Base-by-base conservation (phyloP, 2,329 filamentous ascomycete genomes). In the Colletotrichum lupini region DNA sequence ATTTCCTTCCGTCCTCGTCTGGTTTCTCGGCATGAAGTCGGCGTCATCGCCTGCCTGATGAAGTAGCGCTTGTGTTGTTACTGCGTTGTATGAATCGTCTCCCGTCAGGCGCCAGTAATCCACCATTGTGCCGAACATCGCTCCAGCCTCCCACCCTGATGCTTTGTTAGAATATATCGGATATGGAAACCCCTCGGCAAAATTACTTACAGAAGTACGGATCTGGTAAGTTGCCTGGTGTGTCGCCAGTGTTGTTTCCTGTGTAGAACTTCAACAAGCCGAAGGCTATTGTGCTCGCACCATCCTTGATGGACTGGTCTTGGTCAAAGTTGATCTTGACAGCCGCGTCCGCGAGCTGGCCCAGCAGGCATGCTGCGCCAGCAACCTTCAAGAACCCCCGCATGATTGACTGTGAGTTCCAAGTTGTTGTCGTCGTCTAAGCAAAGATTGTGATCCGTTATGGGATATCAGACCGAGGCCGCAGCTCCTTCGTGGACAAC, bases 21-120 rank as follows among this genome's bases (percentile, higher is more conserved):
- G 90, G 81, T 92, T 92, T n/a, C 81, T 78, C 3, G 92, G 92
- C 91, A 93, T 92, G 79, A 87, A 93, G 79, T 93, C 89, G 14
- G 80, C 78, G 74, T 90, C 86, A n/a, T 86, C 82, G 52, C 90
- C 89, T 42, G 85, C 86, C 79, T 93, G 92, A 77, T 91, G 89
- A 8, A 90, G 77, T 77, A 94, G 78, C 1, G 88, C 92, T 78
- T 92, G 85, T 22, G 83, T 86, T 1, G 88, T 88, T 46, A 90
- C 85, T 11, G 86, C 82, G 79, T 92, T 92, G 83, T 94, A 94
- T 4, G 88, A 87, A 1, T 83, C 79, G 81, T 94, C 92, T 19
- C 90, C 92, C 0, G 92, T 94, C 68, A 91, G 87, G 76, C 89
- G 88, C 91, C 91, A 94, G 82, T 95, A 95, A 80, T 94, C 92